phyloP scores from a whole-genome alignment of 2,329 filamentous ascomycete species.

The Colletotrichum aenigma region DNA sequence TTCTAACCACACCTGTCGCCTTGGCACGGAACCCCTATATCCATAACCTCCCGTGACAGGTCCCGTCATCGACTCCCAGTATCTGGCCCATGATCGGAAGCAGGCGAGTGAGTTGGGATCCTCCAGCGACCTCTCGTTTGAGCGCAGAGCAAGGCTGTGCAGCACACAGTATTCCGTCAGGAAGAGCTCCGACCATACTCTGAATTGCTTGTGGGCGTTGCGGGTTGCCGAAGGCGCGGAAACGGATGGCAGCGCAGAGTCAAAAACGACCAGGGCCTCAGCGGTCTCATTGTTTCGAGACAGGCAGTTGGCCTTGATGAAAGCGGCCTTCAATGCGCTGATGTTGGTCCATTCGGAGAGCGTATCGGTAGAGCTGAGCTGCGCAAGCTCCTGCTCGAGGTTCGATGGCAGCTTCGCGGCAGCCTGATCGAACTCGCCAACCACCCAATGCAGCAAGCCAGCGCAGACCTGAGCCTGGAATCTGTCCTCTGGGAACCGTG shows the following conservation, averaged over 20 bases:
- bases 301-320: conserved; percentile 73
- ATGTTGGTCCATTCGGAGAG: conserved; percentile 80
- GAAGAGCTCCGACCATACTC: conserved; percentile 80
- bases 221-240: conserved; percentile 54
- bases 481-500: conserved; percentile 56
- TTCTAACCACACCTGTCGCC: conserved; percentile 78
- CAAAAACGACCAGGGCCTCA: conserved; percentile 71
- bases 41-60: conserved; percentile 58
- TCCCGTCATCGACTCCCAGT: conserved; percentile 62
- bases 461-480: conserved; percentile 85
- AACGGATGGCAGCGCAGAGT: conserved; percentile 68
- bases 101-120: conserved; percentile 59
- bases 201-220: conserved; percentile 66
- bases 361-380: conserved; percentile 55
- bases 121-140: conserved; percentile 52
- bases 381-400: conserved; percentile 59
- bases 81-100: conserved; percentile 72
- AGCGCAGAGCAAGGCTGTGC: conserved; percentile 62
- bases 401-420: conserved; percentile 66
- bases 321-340: conserved; percentile 79
- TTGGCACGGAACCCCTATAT: conserved; percentile 62
- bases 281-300: conserved; percentile 50
- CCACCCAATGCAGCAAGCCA: conserved; percentile 83
- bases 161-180: conserved; percentile 78
- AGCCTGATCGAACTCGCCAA: conserved; percentile 71